Percentiles rank a stretch among this genome's conserved stretches.
These are phyloP conservation scores for Bacidia gigantensis DNA, from an alignment of 495 filamentous ascomycete genomes.

Conservation along the genomic window DNA sequence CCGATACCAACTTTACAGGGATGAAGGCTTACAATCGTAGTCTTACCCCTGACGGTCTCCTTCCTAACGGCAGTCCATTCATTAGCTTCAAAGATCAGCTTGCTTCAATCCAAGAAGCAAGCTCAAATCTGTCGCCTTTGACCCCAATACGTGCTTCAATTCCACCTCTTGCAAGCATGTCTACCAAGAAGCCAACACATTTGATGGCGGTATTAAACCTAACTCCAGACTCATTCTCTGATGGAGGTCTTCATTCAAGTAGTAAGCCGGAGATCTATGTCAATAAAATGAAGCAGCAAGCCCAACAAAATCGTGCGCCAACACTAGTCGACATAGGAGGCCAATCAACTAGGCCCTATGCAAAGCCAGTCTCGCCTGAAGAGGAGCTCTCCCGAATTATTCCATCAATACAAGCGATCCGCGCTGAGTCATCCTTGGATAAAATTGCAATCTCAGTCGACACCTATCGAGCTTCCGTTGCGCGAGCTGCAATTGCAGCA, in stretches of 20 bases:
- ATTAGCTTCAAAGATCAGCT: constrained; percentile 41
- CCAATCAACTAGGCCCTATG: constrained; percentile 74
- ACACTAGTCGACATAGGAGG: constrained; percentile 81
- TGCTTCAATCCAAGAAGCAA: constrained; percentile 42
- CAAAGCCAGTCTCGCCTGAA: constrained; percentile 44
- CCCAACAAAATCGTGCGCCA: constrained; percentile 34
- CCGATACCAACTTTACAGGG: background rate
- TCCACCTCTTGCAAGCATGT: constrained; percentile 47
- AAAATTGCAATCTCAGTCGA: constrained; percentile 69
- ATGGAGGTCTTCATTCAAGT: constrained; percentile 53
- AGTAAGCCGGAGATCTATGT: constrained; percentile 2
- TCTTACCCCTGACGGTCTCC: constrained; percentile 46
- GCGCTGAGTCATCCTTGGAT: constrained; percentile 42
- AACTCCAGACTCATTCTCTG: constrained; percentile 94
- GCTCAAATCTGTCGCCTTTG: constrained; percentile 44
- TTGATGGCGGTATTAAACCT: constrained; percentile 94
- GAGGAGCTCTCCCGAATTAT: constrained; percentile 71
- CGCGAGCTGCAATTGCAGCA: constrained; percentile 61
- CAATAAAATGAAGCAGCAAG: constrained; percentile 18
- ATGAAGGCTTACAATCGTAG: constrained; percentile 22
- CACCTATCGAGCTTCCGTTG: constrained; percentile 80
- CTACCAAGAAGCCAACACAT: constrained; percentile 51
- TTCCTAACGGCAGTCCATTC: constrained; percentile 23
- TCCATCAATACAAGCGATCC: constrained; percentile 62
- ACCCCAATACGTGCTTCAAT: constrained; percentile 50